Percentiles rank a stretch among this genome's conserved stretches.
phyloP scores from a whole-genome alignment of 805 yeast species.

The Candida sonorensis region DNA sequence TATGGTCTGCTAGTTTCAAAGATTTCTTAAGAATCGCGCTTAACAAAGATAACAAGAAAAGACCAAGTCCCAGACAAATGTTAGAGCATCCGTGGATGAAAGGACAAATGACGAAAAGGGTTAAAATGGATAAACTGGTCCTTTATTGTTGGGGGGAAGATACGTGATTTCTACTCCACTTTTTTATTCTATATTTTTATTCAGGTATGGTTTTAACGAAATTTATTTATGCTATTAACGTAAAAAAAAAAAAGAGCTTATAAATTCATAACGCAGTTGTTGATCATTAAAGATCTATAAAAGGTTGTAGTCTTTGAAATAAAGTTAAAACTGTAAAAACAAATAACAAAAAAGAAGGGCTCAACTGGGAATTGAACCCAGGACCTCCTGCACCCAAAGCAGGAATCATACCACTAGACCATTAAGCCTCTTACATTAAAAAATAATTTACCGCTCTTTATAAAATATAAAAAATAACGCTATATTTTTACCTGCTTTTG shows the following conservation, averaged over 20 bases:
- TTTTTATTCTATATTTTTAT: no score
- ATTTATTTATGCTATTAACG: no score
- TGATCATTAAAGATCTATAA: no score
- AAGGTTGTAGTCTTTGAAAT: no score
- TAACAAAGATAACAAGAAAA: constrained; percentile 66
- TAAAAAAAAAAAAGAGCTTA: no score
- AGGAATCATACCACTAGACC: constrained; percentile 55
- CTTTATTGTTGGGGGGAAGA: constrained; percentile 55
- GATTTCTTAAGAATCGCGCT: constrained; percentile 77
- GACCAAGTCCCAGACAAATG: constrained; percentile 95
- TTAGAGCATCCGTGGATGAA: constrained; percentile 88
- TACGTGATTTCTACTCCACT: neutral
- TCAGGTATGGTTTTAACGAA: no score
- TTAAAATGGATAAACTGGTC: constrained; percentile 84
- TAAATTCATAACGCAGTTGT: no score
- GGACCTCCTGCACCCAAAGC: constrained; percentile 54
- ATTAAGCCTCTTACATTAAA: constrained; percentile 17
- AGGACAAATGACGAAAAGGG: constrained; percentile 65
- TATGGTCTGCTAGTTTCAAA: constrained; percentile 79
- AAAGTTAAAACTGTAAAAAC: no score
- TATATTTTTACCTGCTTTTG: no score
- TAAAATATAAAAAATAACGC: no score
- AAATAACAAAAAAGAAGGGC: constrained; percentile 19
- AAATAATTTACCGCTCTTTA: no score
- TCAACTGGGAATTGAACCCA: constrained; percentile 46